phyloP scores from a whole-genome alignment of 495 filamentous ascomycete species.

The Talaromyces adpressus region DNA sequence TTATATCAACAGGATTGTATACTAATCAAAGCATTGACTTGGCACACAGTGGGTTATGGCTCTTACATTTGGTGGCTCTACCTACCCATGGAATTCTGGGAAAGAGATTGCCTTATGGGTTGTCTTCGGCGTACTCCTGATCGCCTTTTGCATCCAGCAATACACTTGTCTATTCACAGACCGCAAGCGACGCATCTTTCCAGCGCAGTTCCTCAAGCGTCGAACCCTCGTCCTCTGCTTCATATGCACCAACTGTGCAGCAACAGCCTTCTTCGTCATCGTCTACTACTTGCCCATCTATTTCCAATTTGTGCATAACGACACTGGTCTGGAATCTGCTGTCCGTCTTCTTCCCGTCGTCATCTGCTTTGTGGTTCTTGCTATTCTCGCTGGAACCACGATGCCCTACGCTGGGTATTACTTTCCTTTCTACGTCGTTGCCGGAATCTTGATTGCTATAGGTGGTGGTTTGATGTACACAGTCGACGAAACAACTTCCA shows the following conservation, averaged over 20 bases:
- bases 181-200: slow-evolving; percentile 36
- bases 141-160: slow-evolving; percentile 40
- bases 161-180: slow-evolving; percentile 42
- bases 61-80: slow-evolving; percentile 12
- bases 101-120: slow-evolving; percentile 43
- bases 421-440: not conserved
- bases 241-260: not conserved
- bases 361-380: not conserved
- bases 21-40: not conserved
- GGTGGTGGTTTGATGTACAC: slow-evolving; percentile 1
- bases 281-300: slow-evolving; percentile 28
- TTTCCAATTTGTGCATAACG: slow-evolving; percentile 32
- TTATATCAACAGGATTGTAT: too few relatives aligned
- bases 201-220: slow-evolving; percentile 30
- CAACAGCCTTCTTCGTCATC: not conserved
- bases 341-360: slow-evolving; percentile 17
- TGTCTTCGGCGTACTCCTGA: slow-evolving; percentile 36
- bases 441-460: not conserved
- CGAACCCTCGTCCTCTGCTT: not conserved
- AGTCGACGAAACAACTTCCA: slow-evolving; percentile 26
- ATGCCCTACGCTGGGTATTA: not conserved
- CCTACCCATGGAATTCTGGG: slow-evolving; percentile 44
- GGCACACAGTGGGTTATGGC: slow-evolving; percentile 11
- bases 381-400: not conserved
- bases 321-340: slow-evolving; percentile 22